Evolutionary conservation across 2,329 filamentous ascomycete species (phyloP), one percentile per base, ranked within the genome.

Genomic region (Blumeria hordei): DNA sequence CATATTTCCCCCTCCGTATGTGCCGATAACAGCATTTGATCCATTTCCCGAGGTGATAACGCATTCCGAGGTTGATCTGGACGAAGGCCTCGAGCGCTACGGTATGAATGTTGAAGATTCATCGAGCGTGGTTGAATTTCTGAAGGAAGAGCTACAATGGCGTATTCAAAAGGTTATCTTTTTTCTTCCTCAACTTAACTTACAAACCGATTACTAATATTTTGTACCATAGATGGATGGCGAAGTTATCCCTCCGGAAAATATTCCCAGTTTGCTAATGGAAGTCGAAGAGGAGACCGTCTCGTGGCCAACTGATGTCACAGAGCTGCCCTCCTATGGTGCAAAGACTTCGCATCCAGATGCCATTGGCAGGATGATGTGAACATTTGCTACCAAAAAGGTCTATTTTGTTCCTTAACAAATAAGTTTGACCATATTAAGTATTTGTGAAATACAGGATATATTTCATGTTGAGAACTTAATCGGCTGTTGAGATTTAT

Each of bases 81-180:
- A 37, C 3, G 54, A 59, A 16, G 55, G 33, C 9, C 34, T 62
- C 8, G 55, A 44, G 32, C 47, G 21, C 11, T 56, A 52, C 47
- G 56, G 50, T 7, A 52, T 55, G 34, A 55, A 60, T 44, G 43
- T 36, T 1, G 44, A 55, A 32, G 55, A 63, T 53, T 44, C 57
- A 11, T 8, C 44, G 1, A 55, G 28, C 8, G 56, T 61, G 21
- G 57, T 45, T 6, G 11, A 52, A 18, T 64, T 54, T 36, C 51
- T 66, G 54, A 59, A 58, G 53, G 35, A 56, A 14, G 58, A 59
- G 53, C 41, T 65, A 39, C 35, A 60, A 5, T 65, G 63, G 62
- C 55, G 55, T 16, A 57, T 63, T 14, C 59, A 64, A 21, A 60
- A 60, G 58, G 63, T 64, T n/a, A n/a, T n/a, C 51, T 56, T 59